A percentile compares a stretch with the other conserved stretches of the same genome.
Evolutionary conservation across 768 basidiomycete genomes (phyloP).

Genomic region (Amyloporia xantha): DNA sequence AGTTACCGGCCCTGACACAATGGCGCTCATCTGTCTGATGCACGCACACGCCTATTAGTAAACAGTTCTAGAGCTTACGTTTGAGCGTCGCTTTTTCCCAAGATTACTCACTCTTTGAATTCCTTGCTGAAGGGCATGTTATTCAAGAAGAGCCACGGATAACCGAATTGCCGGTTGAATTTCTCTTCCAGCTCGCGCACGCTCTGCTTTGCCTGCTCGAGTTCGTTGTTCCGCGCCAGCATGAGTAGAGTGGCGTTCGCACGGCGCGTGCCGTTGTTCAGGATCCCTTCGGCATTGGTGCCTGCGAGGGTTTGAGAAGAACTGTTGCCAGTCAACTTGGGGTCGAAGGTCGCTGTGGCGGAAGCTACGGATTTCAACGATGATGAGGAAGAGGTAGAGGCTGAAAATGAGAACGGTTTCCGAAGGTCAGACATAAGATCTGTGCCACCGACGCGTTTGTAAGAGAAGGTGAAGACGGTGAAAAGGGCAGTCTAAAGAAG

Average conservation of each 20-base stretch:
- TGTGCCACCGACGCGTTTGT: not conserved
- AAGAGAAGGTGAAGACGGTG: not conserved
- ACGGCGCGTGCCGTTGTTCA: constrained; percentile 4
- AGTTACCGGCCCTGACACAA: constrained; percentile 30
- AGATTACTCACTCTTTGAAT: constrained; percentile 55
- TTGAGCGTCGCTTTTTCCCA: not conserved
- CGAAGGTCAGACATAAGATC: not conserved
- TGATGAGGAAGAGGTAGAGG: not conserved
- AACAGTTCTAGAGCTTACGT: not conserved
- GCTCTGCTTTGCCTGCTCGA: constrained; percentile 49
- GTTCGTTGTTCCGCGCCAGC: constrained; percentile 64
- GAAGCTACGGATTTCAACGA: not conserved
- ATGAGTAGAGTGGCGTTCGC: constrained; percentile 30
- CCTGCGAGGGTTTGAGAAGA: not conserved
- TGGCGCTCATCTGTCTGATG: constrained; percentile 16
- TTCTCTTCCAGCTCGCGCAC: constrained; percentile 78
- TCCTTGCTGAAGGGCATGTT: constrained; percentile 72
- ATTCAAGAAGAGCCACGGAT: constrained; percentile 88
- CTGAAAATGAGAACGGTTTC: not conserved
- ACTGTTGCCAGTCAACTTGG: not conserved
- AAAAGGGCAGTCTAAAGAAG: not conserved
- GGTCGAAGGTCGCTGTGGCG: not conserved
- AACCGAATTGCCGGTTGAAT: constrained; percentile 77
- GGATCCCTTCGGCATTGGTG: not conserved
- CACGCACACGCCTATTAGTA: not conserved